phyloP scores from a whole-genome alignment of 2,329 filamentous ascomycete species.

The Pseudogymnoascus sp. region DNA sequence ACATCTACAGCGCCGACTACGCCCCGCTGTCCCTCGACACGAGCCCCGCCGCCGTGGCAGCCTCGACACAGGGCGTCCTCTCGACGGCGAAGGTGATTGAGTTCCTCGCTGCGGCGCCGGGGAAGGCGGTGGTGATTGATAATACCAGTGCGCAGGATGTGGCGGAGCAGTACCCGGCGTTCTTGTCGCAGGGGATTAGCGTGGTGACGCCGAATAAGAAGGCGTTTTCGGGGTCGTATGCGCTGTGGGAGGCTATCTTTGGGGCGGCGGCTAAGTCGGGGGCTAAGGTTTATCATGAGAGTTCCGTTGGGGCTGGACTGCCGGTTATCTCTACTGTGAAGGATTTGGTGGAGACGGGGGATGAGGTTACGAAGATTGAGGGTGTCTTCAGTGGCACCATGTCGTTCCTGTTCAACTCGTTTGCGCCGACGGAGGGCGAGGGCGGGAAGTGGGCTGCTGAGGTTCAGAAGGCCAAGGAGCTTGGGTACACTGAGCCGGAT shows the following conservation, averaged over 20 bases:
- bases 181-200: conserved; percentile 74
- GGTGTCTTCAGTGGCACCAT: conserved; percentile 97
- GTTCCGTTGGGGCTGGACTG: conserved; percentile 84
- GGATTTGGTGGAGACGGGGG: conserved; percentile 89
- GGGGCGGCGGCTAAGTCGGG: conserved; percentile 58
- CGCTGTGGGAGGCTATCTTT: conserved; percentile 85
- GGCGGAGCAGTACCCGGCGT: conserved; percentile 72
- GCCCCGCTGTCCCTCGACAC: conserved; percentile 54
- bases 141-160: conserved; percentile 90
- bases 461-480: conserved; percentile 82
- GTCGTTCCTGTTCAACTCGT: conserved; percentile 97
- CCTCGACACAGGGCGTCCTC: conserved; percentile 57
- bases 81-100: conserved; percentile 62
- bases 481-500: conserved; percentile 88
- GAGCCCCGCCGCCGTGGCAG: conserved; percentile 53
- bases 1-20: conserved; percentile 68
- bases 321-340: conserved; percentile 90
- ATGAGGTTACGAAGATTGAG: conserved; percentile 85
- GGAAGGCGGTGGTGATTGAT: conserved; percentile 78
- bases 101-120: conserved; percentile 70
- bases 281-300: conserved; percentile 89
- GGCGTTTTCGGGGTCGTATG: conserved; percentile 75
- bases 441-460: conserved; percentile 85
- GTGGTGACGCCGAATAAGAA: conserved; percentile 99
- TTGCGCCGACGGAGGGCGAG: conserved; percentile 69